Base-by-base conservation (phyloP, 805 yeast genomes). In the Brettanomyces nanus region DNA sequence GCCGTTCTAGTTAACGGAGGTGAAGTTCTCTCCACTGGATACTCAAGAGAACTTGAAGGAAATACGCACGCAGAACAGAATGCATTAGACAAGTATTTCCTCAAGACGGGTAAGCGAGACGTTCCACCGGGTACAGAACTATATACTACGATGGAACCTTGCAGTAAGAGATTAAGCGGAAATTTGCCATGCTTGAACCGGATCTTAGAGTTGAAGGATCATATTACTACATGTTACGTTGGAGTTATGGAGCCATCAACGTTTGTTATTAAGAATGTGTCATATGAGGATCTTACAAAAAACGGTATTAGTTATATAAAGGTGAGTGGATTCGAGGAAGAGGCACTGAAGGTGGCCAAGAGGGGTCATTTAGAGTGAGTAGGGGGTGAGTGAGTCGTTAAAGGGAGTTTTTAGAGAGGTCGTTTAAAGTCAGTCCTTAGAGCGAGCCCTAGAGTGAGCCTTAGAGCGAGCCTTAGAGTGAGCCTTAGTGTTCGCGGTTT, bases 11-110 rank as follows among this genome's bases (percentile, higher is more conserved):
- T 77, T 0, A 61, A 70, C 39, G 79, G 80, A 28, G 81, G 83
- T 28, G 52, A 71, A 37, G 65, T 90, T 0, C 54, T 92, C n/a
- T 69, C 82, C 6, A 77, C 85, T 0, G 98, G 98, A 0, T 86
- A 75, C 52, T 85, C 97, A 0, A 69, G 97, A 38, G 98, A 92
- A 58, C 63, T 89, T 2, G 84, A 81, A 15, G 98, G 97, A 0
- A 92, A 90, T 58, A 90, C 98, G 0, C 98, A 90, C 57, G 98
- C 98, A 3, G 98, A 92, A 52, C 96, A 92, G 56, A 82, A 94
- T 64, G 96, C 96, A 0, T 54, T 92, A 40, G 82, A 78, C 23
- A 92, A 92, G 58, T 81, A 79, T 48, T 75, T 67, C 40, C 47
- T 53, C 5, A 48, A 59, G 28, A 55, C 60, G 1, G 65, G 64